Base-by-base conservation (phyloP, 768 basidiomycete species). In the Tubosaeta brunneosetosa region DNA sequence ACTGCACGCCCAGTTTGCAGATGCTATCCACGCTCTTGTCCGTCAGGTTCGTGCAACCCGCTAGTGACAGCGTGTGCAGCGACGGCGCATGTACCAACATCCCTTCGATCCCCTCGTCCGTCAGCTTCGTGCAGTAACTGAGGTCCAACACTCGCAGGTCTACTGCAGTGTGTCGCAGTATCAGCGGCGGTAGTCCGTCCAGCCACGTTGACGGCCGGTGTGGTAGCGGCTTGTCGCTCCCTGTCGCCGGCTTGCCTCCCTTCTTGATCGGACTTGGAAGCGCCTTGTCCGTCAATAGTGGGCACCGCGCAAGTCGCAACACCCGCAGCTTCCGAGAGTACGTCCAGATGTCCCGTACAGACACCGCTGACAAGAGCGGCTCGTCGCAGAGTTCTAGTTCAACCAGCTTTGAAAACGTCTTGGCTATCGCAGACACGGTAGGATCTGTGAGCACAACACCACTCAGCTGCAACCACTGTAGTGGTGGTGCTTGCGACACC, bases 341-440 rank as follows among this genome's bases (percentile, higher is more conserved):
- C 29, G 78, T 76, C 78, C 93, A 87, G n/a, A 97, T 76, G 62
- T 91, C 89, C 34, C 86, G 81, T 32, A 91, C 76, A 0, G 89
- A 83, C 43, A 78, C 65, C 6, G 81, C 78, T 8, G 87, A 88
- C 50, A 97, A 61, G 37, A 83, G 74, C 10, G 81, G 79, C 55
- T 91, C 83, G 61, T 79, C 79, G 61, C 72, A 82, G 34, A 94
- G 71, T 64, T 97, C 93, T 55, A 95, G 74, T 67, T 94, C 93
- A 49, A 87, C 73, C 25, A 97, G 81, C 53, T 81, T 78, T 4
- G 88, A 83, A 64, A 90, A 91, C 10, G 82, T 77, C 50, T 81
- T 84, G 16, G 84, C 85, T 57, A 97, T 79, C 12, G 83, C 79
- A 52, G 83, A 82, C 53, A 95, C 76, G 2, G 80, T 71, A 7